Conservation (phyloP, 805 yeast genomes). For the Maudiozyma barnettii region DNA sequence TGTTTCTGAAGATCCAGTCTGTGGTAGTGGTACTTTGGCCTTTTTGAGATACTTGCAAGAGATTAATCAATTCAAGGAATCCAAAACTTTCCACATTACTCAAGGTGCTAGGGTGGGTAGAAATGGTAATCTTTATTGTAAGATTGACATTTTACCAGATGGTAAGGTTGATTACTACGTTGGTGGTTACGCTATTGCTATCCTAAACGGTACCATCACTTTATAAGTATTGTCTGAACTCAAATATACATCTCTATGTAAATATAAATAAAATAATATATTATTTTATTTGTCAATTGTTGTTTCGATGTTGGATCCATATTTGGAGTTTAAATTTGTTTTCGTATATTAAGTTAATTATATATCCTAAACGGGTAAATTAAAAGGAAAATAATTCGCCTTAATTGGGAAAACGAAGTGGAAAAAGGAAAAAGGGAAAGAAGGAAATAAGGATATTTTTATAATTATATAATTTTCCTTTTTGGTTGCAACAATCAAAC, state of each 20-base stretch:
- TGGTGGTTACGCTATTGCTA: slow-evolving; percentile 35
- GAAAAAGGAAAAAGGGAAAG: background rate
- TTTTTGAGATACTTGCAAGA: slow-evolving; percentile 25
- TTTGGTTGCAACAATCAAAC: too few species aligned
- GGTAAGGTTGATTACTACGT: slow-evolving; percentile 20
- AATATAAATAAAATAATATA: background rate
- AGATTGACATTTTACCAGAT: slow-evolving; percentile 10
- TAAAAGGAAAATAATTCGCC: background rate
- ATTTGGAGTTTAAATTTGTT: background rate
- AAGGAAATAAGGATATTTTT: too few species aligned
- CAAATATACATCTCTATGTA: background rate
- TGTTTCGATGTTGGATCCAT: background rate
- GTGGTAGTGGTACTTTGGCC: slow-evolving; percentile 42
- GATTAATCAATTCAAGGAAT: slow-evolving; percentile 11
- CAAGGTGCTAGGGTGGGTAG: slow-evolving; percentile 36
- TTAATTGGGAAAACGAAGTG: background rate
- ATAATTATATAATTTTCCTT: too few species aligned
- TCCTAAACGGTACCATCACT: slow-evolving; percentile 28
- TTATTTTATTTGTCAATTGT: too few species aligned
- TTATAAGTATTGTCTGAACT: background rate
- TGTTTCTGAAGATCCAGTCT: slow-evolving; percentile 43
- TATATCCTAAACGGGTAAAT: background rate
- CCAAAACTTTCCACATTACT: slow-evolving; percentile 19
- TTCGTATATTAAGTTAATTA: background rate
- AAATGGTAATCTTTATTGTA: slow-evolving; percentile 30